A percentile compares a stretch with the other conserved stretches of the same genome.
These are phyloP conservation scores for Lithospermum erythrorhizon DNA, from an alignment of 257 asterid species.

Conservation along the genomic window DNA sequence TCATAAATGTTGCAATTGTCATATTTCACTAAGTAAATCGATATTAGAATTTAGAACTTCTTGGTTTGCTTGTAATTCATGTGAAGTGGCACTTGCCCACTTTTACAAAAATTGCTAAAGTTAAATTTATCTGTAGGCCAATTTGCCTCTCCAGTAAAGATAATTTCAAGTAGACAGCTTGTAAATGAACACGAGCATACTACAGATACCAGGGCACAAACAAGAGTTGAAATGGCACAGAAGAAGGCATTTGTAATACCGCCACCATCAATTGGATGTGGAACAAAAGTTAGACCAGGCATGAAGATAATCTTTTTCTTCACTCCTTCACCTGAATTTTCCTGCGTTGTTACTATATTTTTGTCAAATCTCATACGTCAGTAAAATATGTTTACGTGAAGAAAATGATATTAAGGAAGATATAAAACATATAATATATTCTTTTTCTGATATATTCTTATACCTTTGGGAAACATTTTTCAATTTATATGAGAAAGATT, in stretches of 20 bases:
- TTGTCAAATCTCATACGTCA: not conserved
- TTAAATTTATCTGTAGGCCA: constrained; percentile 1
- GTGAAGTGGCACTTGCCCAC: not conserved
- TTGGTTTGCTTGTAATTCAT: not conserved
- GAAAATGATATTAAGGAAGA: no score
- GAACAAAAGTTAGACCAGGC: not conserved
- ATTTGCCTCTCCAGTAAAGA: not conserved
- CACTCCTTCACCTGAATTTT: not conserved
- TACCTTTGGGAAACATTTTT: no score
- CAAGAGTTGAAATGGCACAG: not conserved
- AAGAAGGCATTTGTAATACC: not conserved
- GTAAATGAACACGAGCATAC: no score
- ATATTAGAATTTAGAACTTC: not conserved
- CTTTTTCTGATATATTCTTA: not conserved
- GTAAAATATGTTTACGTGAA: not conserved
- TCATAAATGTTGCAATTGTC: not conserved
- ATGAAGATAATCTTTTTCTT: not conserved
- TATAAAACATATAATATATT: no score
- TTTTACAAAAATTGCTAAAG: not conserved
- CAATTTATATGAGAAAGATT: no score
- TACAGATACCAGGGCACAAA: not conserved
- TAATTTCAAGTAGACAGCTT: no score
- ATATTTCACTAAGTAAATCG: no score
- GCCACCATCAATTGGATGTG: not conserved
- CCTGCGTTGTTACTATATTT: not conserved